A percentile compares a stretch with the other conserved stretches of the same genome.
Conservation (phyloP, 371 early-diverging fungal species). For the Syncephalis plumigaleata region DNA sequence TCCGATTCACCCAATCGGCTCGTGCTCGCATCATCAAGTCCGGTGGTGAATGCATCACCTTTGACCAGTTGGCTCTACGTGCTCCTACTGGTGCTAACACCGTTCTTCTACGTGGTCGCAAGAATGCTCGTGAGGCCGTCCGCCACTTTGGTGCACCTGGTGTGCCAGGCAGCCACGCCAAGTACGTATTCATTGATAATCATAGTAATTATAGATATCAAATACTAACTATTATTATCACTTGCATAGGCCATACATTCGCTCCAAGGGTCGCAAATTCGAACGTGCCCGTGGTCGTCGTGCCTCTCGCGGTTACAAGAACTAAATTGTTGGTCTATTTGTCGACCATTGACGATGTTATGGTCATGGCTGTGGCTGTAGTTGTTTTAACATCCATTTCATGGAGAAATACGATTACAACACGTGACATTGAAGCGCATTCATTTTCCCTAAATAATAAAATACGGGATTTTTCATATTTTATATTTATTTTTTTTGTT, state of each 20-base stretch:
- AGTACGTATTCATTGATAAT: slow-evolving; percentile 23
- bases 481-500: no score
- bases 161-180: slow-evolving; percentile 65
- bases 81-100: slow-evolving; percentile 94
- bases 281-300: slow-evolving; percentile 98
- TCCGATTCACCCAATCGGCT: slow-evolving; percentile 88
- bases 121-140: slow-evolving; percentile 84
- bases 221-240: slow-evolving; percentile 3
- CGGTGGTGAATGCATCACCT: slow-evolving; percentile 95
- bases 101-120: slow-evolving; percentile 84
- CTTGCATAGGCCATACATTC: slow-evolving; percentile 75
- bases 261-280: slow-evolving; percentile 98
- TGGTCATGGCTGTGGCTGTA: no score
- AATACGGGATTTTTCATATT: no score
- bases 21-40: slow-evolving; percentile 94
- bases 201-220: not conserved
- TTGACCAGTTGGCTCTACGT: slow-evolving; percentile 96
- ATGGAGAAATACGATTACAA: no score
- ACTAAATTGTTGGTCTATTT: slow-evolving; percentile 19
- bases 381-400: no score
- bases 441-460: no score
- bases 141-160: slow-evolving; percentile 90
- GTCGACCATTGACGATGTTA: no score
- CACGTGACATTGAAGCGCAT: no score
- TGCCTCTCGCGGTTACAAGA: slow-evolving; percentile 88